Evolutionary conservation across 768 basidiomycete species (phyloP), one percentile per base, ranked within the genome.

Genomic region (Chalciporus pseudorubinellus): DNA sequence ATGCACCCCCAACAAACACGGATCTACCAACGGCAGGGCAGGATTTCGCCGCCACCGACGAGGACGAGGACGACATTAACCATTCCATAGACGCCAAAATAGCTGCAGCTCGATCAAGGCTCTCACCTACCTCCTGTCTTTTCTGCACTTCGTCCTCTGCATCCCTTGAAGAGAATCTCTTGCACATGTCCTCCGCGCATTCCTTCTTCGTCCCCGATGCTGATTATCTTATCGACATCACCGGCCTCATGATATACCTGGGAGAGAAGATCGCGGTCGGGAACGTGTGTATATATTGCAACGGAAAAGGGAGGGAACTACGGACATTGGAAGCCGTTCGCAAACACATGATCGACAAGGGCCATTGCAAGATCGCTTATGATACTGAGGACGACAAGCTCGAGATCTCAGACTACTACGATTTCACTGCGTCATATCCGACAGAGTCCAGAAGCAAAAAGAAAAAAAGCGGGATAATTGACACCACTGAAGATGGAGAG

Each of bases 191-290:
- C 36, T 65, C 69, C 44, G 68, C 69, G 0, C 97, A 99, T 71
- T 93, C 93, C 9, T 98, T 98, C 78, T 97, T 95, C 76, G 78
- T 99, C 55, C 97, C 97, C 40, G 95, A 98, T 60, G 84, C 84
- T 38, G 91, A 97, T 43, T 95, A 89, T 69, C 83, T 98, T 59
- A 74, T 87, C 61, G 92, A 98, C 70, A 70, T 89, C 33, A 59
- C 81, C 6, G 97, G 95, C 4, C 80, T 99, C 40, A 72, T 98
- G 53, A 69, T 74, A 7, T 92, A 95, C 69, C 81, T 99, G 7
- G 92, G 89, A 6, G 92, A 97, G 72, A 97, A 97, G 71, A 83
- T 98, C 43, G 87, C 89, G 0, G 82, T 95, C n/a, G 90, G 86
- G 13, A 95, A 97, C 72, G 77, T 92, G 7, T 99, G 97, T 74